Conservation (phyloP, 768 basidiomycete genomes). For the Russula earlei region DNA sequence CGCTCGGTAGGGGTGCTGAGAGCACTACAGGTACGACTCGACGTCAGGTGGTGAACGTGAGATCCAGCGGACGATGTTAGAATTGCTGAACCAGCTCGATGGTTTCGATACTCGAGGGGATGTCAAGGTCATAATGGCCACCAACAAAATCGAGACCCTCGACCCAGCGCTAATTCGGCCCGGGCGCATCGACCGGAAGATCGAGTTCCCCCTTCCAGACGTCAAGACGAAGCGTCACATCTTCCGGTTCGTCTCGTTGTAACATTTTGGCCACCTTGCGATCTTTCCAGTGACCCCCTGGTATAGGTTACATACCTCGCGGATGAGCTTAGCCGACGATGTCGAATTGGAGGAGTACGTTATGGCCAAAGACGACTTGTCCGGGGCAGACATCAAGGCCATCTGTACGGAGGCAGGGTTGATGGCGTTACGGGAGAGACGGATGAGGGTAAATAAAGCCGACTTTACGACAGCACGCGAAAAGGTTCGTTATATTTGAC, state of each 20-base stretch:
- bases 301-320: slow-evolving; percentile 75
- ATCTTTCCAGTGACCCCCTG: slow-evolving; percentile 10
- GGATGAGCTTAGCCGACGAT: slow-evolving; percentile 83
- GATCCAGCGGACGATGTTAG: slow-evolving; percentile 98
- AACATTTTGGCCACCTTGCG: not conserved
- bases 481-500: slow-evolving; percentile 48
- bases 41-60: slow-evolving; percentile 98
- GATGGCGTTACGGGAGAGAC: slow-evolving; percentile 84
- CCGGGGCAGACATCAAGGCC: slow-evolving; percentile 98
- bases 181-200: slow-evolving; percentile 97
- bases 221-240: slow-evolving; percentile 99
- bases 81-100: slow-evolving; percentile 95
- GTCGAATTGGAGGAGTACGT: slow-evolving; percentile 96
- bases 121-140: slow-evolving; percentile 99
- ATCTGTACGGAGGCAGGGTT: slow-evolving; percentile 98
- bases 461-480: slow-evolving; percentile 89
- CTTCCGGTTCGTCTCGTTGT: slow-evolving; percentile 54
- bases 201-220: slow-evolving; percentile 95
- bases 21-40: slow-evolving; percentile 73
- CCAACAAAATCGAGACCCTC: slow-evolving; percentile 93
- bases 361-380: slow-evolving; percentile 90
- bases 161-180: slow-evolving; percentile 98
- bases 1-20: not conserved
- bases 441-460: slow-evolving; percentile 88
- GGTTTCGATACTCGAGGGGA: slow-evolving; percentile 99